A percentile compares a stretch with the other conserved stretches of the same genome.
Evolutionary conservation across 768 basidiomycete genomes (phyloP).

Genomic region (Sarcodon aspratus): DNA sequence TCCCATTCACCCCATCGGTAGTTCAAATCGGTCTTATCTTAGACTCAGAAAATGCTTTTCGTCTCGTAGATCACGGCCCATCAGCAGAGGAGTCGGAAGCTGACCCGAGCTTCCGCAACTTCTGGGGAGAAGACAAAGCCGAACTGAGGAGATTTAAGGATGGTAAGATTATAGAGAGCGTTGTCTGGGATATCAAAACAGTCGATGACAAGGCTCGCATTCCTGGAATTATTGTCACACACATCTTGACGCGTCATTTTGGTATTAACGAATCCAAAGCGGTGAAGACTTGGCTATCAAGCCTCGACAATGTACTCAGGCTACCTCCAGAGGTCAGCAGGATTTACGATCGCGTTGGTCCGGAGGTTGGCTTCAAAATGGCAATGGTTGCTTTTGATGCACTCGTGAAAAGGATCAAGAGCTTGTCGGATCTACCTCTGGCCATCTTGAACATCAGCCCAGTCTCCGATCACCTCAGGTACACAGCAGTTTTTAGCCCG

Average conservation of each 20-base stretch:
- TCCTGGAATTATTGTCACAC: slow-evolving; percentile 59
- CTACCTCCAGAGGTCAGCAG: slow-evolving; percentile 45
- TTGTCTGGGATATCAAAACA: slow-evolving; percentile 89
- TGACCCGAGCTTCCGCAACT: slow-evolving; percentile 46
- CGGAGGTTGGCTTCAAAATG: slow-evolving; percentile 52
- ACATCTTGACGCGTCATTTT: slow-evolving; percentile 72
- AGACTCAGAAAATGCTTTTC: slow-evolving; percentile 59
- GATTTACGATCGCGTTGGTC: slow-evolving; percentile 15
- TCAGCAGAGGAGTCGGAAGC: slow-evolving; percentile 43
- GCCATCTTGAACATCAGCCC: slow-evolving; percentile 68
- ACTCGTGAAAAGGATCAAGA: slow-evolving; percentile 66
- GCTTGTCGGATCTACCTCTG: slow-evolving; percentile 65
- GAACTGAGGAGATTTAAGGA: slow-evolving; percentile 95
- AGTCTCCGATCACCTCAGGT: slow-evolving; percentile 62
- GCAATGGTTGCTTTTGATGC: slow-evolving; percentile 72
- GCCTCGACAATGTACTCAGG: slow-evolving; percentile 46
- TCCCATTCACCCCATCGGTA: slow-evolving; percentile 34
- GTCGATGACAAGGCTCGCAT: slow-evolving; percentile 74
- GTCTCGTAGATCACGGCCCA: slow-evolving; percentile 90
- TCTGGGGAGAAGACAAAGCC: slow-evolving; percentile 83
- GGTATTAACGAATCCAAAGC: slow-evolving; percentile 36
- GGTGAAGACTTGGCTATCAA: slow-evolving; percentile 44
- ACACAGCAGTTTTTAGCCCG: slow-evolving; percentile 77
- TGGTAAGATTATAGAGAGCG: slow-evolving; percentile 82
- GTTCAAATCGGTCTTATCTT: slow-evolving; percentile 71